Conservation (phyloP, 2,329 filamentous ascomycete genomes). For the Nigrospora sphaerica region DNA sequence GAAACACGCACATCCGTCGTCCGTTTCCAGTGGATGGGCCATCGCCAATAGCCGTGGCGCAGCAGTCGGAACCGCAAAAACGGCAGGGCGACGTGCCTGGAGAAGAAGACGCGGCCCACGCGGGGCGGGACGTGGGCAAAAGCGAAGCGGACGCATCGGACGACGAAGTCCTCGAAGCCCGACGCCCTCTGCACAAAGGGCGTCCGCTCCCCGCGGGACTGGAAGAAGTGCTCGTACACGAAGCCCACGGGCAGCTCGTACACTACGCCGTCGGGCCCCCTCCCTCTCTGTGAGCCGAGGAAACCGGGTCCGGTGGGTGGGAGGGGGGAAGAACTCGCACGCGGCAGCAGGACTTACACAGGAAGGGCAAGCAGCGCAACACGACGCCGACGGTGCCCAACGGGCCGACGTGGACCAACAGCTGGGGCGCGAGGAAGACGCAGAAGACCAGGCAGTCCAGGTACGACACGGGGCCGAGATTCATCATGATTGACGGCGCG, state of each 20-base stretch:
- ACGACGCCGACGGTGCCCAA: constrained; percentile 50
- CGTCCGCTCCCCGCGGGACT: constrained; percentile 34
- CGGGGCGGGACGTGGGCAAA: constrained; percentile 64
- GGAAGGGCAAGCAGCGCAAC: constrained; percentile 59
- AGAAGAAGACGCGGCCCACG: constrained; percentile 71
- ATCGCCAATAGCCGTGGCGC: constrained; percentile 58
- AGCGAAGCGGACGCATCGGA: constrained; percentile 71
- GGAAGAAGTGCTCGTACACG: constrained; percentile 48
- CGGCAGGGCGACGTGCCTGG: constrained; percentile 62
- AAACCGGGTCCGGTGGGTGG: background rate
- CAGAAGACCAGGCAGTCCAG: constrained; percentile 71
- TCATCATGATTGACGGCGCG: constrained; percentile 43
- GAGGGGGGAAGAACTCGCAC: background rate
- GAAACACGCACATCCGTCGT: constrained; percentile 23
- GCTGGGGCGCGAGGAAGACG: constrained; percentile 62
- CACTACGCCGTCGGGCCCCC: constrained; percentile 29
- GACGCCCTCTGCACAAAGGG: constrained; percentile 65
- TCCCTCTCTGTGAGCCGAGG: background rate
- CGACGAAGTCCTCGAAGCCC: constrained; percentile 68
- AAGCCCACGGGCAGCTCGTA: constrained; percentile 52
- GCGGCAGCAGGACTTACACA: constrained; percentile 40
- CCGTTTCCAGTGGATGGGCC: constrained; percentile 58
- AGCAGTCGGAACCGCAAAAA: constrained; percentile 72
- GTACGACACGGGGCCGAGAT: constrained; percentile 66
- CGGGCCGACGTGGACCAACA: constrained; percentile 61